phyloP scores from a whole-genome alignment of 106 monocot species.

The Phalaenopsis equestris region DNA sequence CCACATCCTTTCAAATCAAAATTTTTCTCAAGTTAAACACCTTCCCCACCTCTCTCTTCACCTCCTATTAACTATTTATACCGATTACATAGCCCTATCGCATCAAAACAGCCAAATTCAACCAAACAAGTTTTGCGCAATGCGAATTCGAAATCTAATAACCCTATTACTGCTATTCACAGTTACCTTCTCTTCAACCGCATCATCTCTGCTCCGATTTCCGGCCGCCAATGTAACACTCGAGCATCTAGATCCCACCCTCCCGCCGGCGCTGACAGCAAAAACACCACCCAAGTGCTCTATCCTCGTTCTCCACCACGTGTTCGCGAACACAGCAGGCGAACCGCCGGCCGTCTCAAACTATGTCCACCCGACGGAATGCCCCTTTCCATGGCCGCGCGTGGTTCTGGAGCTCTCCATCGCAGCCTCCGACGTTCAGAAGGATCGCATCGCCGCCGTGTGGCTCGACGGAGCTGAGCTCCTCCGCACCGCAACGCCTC shows the following conservation, averaged over 20 bases:
- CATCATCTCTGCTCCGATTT: neutral
- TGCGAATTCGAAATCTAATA: neutral
- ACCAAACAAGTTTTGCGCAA: neutral
- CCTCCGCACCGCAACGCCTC: conserved; percentile 39
- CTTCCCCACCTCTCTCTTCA: neutral
- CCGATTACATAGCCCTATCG: neutral
- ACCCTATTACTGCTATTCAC: neutral
- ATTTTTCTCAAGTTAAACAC: conserved; percentile 5
- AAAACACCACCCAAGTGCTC: conserved; percentile 29
- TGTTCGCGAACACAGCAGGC: conserved; percentile 35
- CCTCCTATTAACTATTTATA: neutral
- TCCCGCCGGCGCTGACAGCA: conserved; percentile 17
- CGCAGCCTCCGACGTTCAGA: conserved; percentile 21
- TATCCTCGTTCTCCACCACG: conserved; percentile 29
- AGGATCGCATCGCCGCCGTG: conserved; percentile 32
- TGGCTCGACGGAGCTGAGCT: conserved; percentile 13
- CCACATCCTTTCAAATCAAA: neutral
- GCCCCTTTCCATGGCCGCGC: conserved; percentile 22
- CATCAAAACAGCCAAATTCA: neutral
- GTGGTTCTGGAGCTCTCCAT: conserved; percentile 47
- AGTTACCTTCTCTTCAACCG: neutral
- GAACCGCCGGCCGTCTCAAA: conserved; percentile 16
- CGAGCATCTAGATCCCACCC: conserved; percentile 24
- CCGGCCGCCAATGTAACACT: conserved; percentile 2
- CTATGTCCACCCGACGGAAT: conserved; percentile 31